These are phyloP conservation scores for Capsicum pubescens DNA, from an alignment of 257 asterid species.

Conservation along the genomic window DNA sequence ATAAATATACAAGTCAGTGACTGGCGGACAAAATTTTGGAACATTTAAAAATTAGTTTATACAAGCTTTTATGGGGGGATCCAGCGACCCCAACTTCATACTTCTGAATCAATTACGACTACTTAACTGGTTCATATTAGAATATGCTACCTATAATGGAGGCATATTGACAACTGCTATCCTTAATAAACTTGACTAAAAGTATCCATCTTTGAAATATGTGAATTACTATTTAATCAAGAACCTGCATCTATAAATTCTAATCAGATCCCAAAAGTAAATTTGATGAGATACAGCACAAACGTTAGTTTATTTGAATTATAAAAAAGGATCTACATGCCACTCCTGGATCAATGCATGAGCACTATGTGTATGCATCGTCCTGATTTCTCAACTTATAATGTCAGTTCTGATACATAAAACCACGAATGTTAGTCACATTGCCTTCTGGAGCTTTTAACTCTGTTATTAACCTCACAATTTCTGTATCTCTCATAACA, in stretches of 20 bases:
- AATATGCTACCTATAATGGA: slow-evolving; percentile 14
- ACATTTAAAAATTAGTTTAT: neutral
- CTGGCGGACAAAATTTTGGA: neutral
- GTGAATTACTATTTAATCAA: neutral
- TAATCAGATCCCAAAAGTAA: neutral
- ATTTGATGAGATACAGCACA: neutral
- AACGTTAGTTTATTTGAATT: neutral
- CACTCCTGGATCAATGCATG: neutral
- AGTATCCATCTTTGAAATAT: neutral
- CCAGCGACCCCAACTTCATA: slow-evolving; percentile 2
- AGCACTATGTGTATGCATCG: neutral
- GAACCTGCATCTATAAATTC: slow-evolving; percentile 19
- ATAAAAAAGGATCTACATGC: neutral
- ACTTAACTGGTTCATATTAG: neutral
- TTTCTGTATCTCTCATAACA: neutral
- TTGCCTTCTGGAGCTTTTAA: neutral
- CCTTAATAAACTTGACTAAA: neutral
- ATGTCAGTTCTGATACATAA: neutral
- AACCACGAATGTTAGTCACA: neutral
- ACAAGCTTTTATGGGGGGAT: neutral
- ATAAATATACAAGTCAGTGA: neutral
- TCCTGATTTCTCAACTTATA: neutral
- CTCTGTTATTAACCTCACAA: neutral
- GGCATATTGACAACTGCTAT: slow-evolving; percentile 10
- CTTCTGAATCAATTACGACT: neutral